A percentile compares a stretch with the other conserved stretches of the same genome.
phyloP scores from a whole-genome alignment of 2,329 filamentous ascomycete genomes.

The Xylaria multiplex region DNA sequence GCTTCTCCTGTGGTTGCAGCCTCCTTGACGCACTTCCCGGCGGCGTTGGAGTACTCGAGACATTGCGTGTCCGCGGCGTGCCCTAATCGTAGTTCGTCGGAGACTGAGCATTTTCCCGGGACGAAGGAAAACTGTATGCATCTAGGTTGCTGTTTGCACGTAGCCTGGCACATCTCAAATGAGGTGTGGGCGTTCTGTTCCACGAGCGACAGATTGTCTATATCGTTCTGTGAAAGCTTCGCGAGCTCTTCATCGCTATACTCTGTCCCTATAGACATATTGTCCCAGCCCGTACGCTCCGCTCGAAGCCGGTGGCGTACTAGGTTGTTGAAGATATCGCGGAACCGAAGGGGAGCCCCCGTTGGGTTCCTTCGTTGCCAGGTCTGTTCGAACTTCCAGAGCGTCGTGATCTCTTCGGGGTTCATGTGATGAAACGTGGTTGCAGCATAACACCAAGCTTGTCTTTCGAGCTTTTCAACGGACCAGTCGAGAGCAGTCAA shows the following conservation, averaged over 20 bases:
- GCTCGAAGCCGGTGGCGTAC: slow-evolving; percentile 34
- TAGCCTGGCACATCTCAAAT: slow-evolving; percentile 36
- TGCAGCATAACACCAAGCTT: slow-evolving; percentile 40
- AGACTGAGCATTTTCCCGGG: slow-evolving; percentile 36
- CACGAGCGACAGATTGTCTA: slow-evolving; percentile 32
- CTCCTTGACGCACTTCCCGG: slow-evolving; percentile 38
- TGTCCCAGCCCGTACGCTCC: slow-evolving; percentile 37
- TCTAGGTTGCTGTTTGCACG: slow-evolving; percentile 34
- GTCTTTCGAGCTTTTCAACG: slow-evolving; percentile 37
- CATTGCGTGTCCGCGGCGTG: slow-evolving; percentile 36
- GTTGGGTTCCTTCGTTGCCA: slow-evolving; percentile 34
- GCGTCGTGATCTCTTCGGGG: slow-evolving; percentile 33
- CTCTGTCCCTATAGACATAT: slow-evolving; percentile 37
- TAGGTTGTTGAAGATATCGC: slow-evolving; percentile 39
- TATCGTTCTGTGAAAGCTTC: slow-evolving; percentile 29
- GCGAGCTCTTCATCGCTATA: slow-evolving; percentile 39
- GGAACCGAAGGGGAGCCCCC: slow-evolving; percentile 35
- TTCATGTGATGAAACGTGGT: slow-evolving; percentile 42
- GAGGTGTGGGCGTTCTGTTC: slow-evolving; percentile 38
- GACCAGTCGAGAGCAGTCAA: slow-evolving; percentile 39
- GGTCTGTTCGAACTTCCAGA: slow-evolving; percentile 40
- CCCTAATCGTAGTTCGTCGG: slow-evolving; percentile 37
- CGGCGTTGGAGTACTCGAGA: slow-evolving; percentile 38
- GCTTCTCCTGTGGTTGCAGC: slow-evolving; percentile 31
- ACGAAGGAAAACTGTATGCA: slow-evolving; percentile 41